These are phyloP conservation scores for Trichoderma parareesei DNA, from an alignment of 495 filamentous ascomycete species.

Conservation along the genomic window DNA sequence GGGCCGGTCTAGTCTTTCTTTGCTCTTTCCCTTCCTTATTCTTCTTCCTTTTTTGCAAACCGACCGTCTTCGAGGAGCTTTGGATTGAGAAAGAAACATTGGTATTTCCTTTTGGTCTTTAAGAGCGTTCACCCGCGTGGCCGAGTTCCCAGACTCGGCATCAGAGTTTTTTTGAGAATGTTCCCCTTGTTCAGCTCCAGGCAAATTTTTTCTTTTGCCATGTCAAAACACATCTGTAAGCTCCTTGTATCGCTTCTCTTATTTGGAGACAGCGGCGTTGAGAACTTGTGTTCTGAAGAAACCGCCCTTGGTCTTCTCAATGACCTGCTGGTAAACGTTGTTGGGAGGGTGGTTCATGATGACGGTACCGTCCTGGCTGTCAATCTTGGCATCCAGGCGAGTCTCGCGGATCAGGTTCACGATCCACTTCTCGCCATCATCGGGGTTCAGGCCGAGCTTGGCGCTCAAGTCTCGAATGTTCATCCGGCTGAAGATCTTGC, in stretches of 20 bases:
- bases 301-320: slow-evolving; percentile 90
- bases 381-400: slow-evolving; percentile 94
- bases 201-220: not conserved
- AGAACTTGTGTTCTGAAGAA: slow-evolving; percentile 83
- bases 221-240: not conserved
- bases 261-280: slow-evolving; percentile 46
- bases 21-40: not conserved
- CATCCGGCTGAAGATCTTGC: slow-evolving; percentile 98
- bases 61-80: not conserved
- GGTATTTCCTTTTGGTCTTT: not conserved
- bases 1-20: not conserved
- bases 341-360: slow-evolving; percentile 99
- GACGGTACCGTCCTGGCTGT: slow-evolving; percentile 96
- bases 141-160: too few species aligned
- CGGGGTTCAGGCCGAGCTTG: slow-evolving; percentile 77
- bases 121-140: not conserved
- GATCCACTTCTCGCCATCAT: slow-evolving; percentile 99
- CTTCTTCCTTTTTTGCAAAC: not conserved
- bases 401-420: slow-evolving; percentile 98
- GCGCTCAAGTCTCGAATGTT: slow-evolving; percentile 94
- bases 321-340: slow-evolving; percentile 98
- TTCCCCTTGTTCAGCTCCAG: not conserved
- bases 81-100: not conserved
- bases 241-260: slow-evolving; percentile 4
- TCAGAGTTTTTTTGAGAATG: too few species aligned